Base-by-base conservation (phyloP, 192 early-diverging fungal genomes). In the Linnemannia exigua region DNA sequence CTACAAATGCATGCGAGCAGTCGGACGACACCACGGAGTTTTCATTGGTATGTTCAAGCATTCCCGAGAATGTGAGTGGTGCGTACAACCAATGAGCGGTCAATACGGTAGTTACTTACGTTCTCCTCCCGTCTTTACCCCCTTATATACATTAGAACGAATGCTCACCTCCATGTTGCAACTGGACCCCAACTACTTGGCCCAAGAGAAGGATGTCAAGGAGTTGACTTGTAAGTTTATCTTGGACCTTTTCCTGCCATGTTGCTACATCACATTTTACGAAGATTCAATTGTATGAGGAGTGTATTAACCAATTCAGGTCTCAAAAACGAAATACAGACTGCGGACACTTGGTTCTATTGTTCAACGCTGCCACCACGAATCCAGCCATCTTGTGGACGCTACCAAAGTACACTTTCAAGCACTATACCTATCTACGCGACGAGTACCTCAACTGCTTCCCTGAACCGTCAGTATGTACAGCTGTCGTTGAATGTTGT, bases 351-450 rank as follows among this genome's bases (percentile, higher is more conserved):
- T 79, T 97, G 0, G 93, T 97, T 37, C 79, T 98, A 17, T 90
- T 97, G 44, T 93, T 96, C 73, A 98, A 98, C 82, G 94, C 95
- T 15, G 91, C 88, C 16, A 74, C 80, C 7, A 70, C 83, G 3
- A 89, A 91, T 70, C 89, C 91, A 8, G 76, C 72, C 15, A 90
- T 93, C 5, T 80, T 96, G 11, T 37, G 72, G 0, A 90, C 88
- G 22, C 66, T 98, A 41, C 97, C 97, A 19, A 89, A 94, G 50
- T 97, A 94, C 84, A 84, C 94, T 3, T 96, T 91, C 80, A 86
- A 88, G 63, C 96, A 98, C 80, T 91, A 95, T 41, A 89, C 91
- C 16, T 98, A 97, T 74, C 86, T 97, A 9, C 79, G 90, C 22
- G 91, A 93, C 84, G 95, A 94, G 84, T 96, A 92, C 72, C 91